Evolutionary conservation across 2,329 filamentous ascomycete species (phyloP).

Genomic region (Diaporthe citri): DNA sequence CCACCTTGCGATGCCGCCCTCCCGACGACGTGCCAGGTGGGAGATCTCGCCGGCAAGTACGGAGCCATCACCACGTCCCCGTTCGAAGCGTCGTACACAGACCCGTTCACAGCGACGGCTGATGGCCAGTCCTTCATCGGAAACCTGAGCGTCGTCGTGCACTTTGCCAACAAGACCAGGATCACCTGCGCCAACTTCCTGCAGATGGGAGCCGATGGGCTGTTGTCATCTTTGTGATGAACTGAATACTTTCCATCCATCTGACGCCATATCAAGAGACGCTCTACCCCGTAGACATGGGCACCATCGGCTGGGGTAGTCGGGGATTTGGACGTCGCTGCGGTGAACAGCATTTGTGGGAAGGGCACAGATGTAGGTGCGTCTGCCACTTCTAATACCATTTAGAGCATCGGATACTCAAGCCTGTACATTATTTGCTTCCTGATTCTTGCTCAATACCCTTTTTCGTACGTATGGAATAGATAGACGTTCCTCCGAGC

Average conservation of each 20-base stretch:
- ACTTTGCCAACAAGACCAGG: slow-evolving; percentile 73
- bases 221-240: not conserved
- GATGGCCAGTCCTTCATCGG: slow-evolving; percentile 69
- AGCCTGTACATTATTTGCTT: slow-evolving; percentile 9
- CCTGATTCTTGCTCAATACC: slow-evolving; percentile 8
- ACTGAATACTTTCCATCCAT: too few species aligned
- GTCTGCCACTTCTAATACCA: not conserved
- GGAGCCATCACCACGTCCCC: slow-evolving; percentile 68
- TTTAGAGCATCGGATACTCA: not conserved
- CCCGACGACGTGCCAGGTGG: slow-evolving; percentile 78
- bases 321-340: too few species aligned
- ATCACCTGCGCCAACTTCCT: slow-evolving; percentile 75
- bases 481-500: not conserved
- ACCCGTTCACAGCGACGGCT: slow-evolving; percentile 67
- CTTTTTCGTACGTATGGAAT: not conserved
- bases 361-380: not conserved
- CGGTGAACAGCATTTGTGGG: too few species aligned
- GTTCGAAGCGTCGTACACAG: slow-evolving; percentile 56
- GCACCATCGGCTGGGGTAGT: too few species aligned
- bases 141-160: slow-evolving; percentile 73
- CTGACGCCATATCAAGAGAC: not conserved
- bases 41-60: slow-evolving; percentile 82
- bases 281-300: not conserved
- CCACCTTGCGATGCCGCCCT: slow-evolving; percentile 68
- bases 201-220: slow-evolving; percentile 1